Evolutionary conservation across 225 moss, liverwort and hornwort genomes (phyloP), one percentile per base, ranked within the genome.

Genomic region (Antitrichia curtipendula): DNA sequence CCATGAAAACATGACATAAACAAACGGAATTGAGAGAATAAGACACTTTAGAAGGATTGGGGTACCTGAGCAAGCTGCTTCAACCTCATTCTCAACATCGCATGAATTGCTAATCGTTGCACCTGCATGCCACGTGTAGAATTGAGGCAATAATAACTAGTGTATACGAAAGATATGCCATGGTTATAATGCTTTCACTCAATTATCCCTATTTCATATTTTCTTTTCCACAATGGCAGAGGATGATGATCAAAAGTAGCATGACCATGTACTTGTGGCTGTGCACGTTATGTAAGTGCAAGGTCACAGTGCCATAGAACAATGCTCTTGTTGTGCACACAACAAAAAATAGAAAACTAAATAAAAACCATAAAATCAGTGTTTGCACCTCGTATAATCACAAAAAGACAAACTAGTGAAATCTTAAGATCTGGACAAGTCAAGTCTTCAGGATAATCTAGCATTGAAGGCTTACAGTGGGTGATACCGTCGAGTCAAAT

Each of bases 1-100:
- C 40, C 56, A n/a, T 41, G 12, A 36, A 84, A 88, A 85, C 66
- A 59, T 62, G 41, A 74, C 53, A 41, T 50, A 45, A 69, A 68
- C 57, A 49, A 56, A 61, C 59, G 52, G 78, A 82, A 62, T 60
- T 74, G 8, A 76, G 60, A 88, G 41, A 84, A 76, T 65, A 89
- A 38, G 61, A 81, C 28, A 32, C 54, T 53, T 38, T 34, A 71
- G 71, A 27, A 88, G 52, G 38, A 41, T 43, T 58, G 54, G n/a
- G 25, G 27, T 95, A 94, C 97, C 95, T 98, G 97, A 87, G 94
- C 90, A 91, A 98, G 96, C 87, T 97, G 98, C 89, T 94, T 96
- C 84, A 96, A 95, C 88, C 96, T 93, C 87, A 93, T 95, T 82
- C 93, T 94, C 84, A 98, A 87, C 87, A 97, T 90, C 49, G 97